A percentile compares a stretch with the other conserved stretches of the same genome.
Evolutionary conservation across 2,329 filamentous ascomycete species (phyloP).

Genomic region (Penicillium sp.): DNA sequence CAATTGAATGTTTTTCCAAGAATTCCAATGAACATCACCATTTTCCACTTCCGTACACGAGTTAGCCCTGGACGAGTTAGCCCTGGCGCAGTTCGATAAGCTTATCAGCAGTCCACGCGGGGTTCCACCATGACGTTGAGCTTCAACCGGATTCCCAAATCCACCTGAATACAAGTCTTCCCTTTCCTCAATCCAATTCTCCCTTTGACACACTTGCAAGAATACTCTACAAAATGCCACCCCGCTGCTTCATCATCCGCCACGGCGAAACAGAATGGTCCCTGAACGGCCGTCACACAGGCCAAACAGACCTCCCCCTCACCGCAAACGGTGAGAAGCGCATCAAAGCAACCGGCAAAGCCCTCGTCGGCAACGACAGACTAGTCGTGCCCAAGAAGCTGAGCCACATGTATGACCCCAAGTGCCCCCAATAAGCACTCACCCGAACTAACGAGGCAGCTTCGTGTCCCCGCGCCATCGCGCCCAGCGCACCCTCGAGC

Average conservation of each 20-base stretch:
- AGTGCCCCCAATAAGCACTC: neutral
- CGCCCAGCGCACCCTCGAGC: constrained; percentile 86
- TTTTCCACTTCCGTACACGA: too few species aligned
- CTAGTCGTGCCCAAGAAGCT: constrained; percentile 81
- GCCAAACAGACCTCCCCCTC: constrained; percentile 80
- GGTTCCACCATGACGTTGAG: constrained; percentile 2
- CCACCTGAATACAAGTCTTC: neutral
- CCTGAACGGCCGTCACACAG: constrained; percentile 81
- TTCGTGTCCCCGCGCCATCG: constrained; percentile 86
- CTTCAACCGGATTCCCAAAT: constrained; percentile 2
- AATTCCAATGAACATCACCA: too few species aligned
- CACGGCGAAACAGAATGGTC: constrained; percentile 98
- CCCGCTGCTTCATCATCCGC: constrained; percentile 78
- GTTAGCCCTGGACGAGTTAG: too few species aligned
- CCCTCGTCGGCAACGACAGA: constrained; percentile 79
- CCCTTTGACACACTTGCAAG: neutral
- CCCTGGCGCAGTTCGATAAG: neutral
- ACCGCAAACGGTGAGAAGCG: constrained; percentile 79
- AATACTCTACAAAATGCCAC: constrained; percentile 49
- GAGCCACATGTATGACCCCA: constrained; percentile 71
- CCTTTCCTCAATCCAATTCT: neutral
- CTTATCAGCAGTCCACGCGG: constrained; percentile 2
- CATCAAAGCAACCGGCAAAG: constrained; percentile 74
- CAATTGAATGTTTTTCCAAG: neutral
- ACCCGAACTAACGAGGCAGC: constrained; percentile 34